Evolutionary conservation across 2,329 filamentous ascomycete genomes (phyloP).

Genomic region (Stachybotrys echinatus): DNA sequence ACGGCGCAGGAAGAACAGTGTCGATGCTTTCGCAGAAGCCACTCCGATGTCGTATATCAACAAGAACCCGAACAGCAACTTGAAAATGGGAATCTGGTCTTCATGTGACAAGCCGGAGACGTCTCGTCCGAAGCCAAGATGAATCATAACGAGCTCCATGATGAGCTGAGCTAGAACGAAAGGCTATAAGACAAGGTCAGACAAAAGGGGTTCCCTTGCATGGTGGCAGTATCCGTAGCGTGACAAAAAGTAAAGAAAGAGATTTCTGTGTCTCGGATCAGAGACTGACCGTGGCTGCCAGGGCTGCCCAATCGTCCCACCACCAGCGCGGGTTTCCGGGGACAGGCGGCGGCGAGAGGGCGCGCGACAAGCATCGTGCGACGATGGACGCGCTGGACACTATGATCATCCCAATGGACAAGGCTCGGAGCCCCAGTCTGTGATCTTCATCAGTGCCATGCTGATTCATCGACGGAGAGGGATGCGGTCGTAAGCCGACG

Average conservation of each 20-base stretch:
- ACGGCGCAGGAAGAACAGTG: background rate
- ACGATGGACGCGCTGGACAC: background rate
- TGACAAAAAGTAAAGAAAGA: background rate
- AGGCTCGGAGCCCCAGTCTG: background rate
- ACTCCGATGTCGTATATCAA: background rate
- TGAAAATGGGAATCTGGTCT: background rate
- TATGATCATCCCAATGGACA: background rate
- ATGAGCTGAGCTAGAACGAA: background rate
- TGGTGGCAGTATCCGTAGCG: background rate
- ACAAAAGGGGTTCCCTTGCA: too few relatives aligned
- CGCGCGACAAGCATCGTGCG: background rate
- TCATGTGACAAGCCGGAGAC: background rate
- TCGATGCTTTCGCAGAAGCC: background rate
- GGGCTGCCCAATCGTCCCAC: background rate
- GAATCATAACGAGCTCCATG: background rate
- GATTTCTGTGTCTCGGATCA: background rate
- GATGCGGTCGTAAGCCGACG: background rate
- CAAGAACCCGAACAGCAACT: background rate
- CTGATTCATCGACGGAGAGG: background rate
- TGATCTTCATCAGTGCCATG: background rate
- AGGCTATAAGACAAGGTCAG: background rate
- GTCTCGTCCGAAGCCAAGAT: background rate
- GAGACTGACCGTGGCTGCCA: background rate
- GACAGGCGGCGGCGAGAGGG: background rate
- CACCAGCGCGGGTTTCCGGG: background rate